Evolutionary conservation across 768 basidiomycete species (phyloP), one percentile per base, ranked within the genome.

Genomic region (Suillus subaureus): DNA sequence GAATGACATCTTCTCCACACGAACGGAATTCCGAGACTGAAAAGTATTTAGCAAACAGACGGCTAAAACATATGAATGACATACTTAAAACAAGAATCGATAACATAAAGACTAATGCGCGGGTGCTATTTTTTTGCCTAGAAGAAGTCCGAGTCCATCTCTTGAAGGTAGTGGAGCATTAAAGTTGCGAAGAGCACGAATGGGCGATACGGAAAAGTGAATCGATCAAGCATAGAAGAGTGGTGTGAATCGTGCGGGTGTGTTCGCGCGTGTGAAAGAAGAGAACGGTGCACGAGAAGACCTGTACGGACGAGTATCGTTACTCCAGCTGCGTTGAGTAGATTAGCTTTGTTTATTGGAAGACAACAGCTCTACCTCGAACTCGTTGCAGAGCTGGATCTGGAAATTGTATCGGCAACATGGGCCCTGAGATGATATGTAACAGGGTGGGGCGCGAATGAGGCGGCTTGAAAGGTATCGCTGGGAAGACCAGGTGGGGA

Each of bases 321-420:
- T 69, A 64, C 77, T 78, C 74, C 75, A 77, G 62, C 75, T 77
- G 69, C 37, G 61, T 7, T 57, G 61, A 28, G 62, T 16, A 47
- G 33, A 49, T 69, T 62, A 58, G 35, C 16, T 2, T 33, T n/a
- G 9, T 12, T 60, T 33, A 13, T 67, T 6, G n/a, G 64, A 54
- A 40, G 23, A 21, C 60, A 9, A 52, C 64, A 57, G 21, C 66
- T 74, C 65, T 61, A 77, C 77, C 67, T 78, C 15, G 77, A 77
- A 52, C 75, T 74, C 15, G 77, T 77, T 61, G 72, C 70, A 33
- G 75, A 77, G 60, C 71, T 78, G 28, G 75, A 77, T 61, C 75
- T 74, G 16, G 77, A 77, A 58, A 77, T 75, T 0, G 68, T 42
- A 37, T 77, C 69, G 28, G 55, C 64, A 42, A 70, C n/a, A 43